Base-by-base conservation (phyloP, 73 alveolate genomes). In the Paramecium bursaria region DNA sequence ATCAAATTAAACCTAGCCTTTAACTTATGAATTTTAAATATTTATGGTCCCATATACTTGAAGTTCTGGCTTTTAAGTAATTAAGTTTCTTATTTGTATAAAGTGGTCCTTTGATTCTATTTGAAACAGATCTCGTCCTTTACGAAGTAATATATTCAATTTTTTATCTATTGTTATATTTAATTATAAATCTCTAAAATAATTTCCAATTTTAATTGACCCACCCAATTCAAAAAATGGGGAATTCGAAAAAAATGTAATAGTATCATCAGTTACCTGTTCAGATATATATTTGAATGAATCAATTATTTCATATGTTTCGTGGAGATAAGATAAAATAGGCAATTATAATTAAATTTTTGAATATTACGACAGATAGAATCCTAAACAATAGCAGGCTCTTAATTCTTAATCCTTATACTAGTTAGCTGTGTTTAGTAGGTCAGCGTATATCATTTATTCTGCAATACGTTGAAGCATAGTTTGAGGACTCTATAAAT, bases 291-390 rank as follows among this genome's bases (percentile, higher is more conserved):
- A 67, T 47, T 67, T 67, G 23, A 25, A 67, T 2, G 21, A 25
- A 4, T 67, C 82, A 4, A 67, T 47, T 5, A 67, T 17, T 42
- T 67, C 82, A 67, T 25, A 67, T 1, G 82, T 67, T 39, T 67
- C 82, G 44, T 67, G 33, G 14, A 67, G 22, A 25, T 31, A 21
- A 0, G 53, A 35, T 19, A 26, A 47, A 15, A 67, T 19, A 14
- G 82, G 82, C 35, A 67, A 35, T 31, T 14, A 42, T 15, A 30
- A 39, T 14, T 44, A 22, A 67, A 67, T 31, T 13, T 42, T 14
- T 10, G 82, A 67, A 67, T 67, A 67, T 9, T 42, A n/a, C 0
- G 82, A 67, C 14, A 67, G 27, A 5, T 39, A 22, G 44, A 67
- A 67, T 4, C 82, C 82, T 15, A 67, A 35, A 11, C 33, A 21